Conservation (phyloP, 140 eudicot species). For the Erigeron philadelphicus region DNA sequence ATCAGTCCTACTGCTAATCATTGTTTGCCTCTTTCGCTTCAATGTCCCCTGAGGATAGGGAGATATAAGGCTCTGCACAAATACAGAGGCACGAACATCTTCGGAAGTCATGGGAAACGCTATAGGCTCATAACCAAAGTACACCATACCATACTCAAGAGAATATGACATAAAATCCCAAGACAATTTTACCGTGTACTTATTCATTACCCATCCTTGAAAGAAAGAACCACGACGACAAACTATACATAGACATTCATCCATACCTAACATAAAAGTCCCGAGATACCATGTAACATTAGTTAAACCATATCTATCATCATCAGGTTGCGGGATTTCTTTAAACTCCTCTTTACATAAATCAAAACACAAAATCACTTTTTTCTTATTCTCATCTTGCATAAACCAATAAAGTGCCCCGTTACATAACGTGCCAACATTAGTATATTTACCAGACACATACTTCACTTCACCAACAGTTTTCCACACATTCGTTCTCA, state of each 20-base stretch:
- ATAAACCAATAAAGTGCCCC: neutral
- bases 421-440: neutral
- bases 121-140: neutral
- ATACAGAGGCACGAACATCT: neutral
- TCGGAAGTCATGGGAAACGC: neutral
- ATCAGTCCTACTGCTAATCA: neutral
- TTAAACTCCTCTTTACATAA: constrained; percentile 8
- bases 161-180: neutral
- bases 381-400: neutral
- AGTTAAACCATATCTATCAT: neutral
- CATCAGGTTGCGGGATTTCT: neutral
- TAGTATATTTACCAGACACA: neutral
- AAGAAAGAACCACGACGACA: no score
- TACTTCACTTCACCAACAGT: neutral
- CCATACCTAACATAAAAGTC: neutral
- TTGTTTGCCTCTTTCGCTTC: neutral
- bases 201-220: constrained; percentile 3
- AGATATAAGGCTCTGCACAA: constrained; percentile 19
- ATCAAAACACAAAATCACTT: neutral
- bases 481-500: constrained; percentile 5
- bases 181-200: neutral
- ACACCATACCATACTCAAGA: neutral
- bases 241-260: neutral
- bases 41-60: neutral
- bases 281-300: no score